Base-by-base conservation (phyloP, 495 filamentous ascomycete genomes). In the Hypoxylon fragiforme region DNA sequence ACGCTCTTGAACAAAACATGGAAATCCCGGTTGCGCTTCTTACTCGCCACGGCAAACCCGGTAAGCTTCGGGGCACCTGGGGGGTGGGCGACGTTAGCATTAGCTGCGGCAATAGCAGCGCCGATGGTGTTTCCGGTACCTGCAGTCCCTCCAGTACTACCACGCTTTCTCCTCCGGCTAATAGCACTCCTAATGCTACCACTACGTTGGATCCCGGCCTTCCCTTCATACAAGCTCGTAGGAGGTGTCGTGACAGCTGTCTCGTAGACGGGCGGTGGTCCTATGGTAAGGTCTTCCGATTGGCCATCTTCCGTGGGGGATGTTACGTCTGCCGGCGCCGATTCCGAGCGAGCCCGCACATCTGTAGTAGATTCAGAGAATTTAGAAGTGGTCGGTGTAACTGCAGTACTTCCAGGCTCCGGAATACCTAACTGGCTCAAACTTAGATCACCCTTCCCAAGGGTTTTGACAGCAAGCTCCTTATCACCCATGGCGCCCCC, bases 21-120 rank as follows among this genome's bases (percentile, higher is more conserved):
- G 54, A 97, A 99, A 67, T 97, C 95, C 21, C 90, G 79, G 68
- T 99, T 99, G 19, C 94, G 84, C 73, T 94, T 96, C 71, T 92
- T 95, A 64, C 86, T 92, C 38, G 94, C 94, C 41, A 97, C 91
- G 43, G 95, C 92, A 71, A 99, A 97, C 2, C 95, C 95, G 11
- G 92, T 96, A 48, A 94, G 79, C 40, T 89, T 89, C 28, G 86
- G 87, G 3, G 84, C 77, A 50, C 81, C 84, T 8, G 73, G 69
- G n/a, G 88, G 81, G 60, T 85, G 79, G 14, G 84, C 84, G 4
- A 95, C 70, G 5, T 84, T 81, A 26, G 81, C 68, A 34, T 84
- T 84, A 49, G 81, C 83, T 14, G 83, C 80, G 28, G 80, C 82
- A 49, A 91, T 83, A 19, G 79, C 82, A 8, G 88, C 83, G 43